Base-by-base conservation (phyloP, 1,284 basidiomycete genomes). In the Austropuccinia psidii region DNA sequence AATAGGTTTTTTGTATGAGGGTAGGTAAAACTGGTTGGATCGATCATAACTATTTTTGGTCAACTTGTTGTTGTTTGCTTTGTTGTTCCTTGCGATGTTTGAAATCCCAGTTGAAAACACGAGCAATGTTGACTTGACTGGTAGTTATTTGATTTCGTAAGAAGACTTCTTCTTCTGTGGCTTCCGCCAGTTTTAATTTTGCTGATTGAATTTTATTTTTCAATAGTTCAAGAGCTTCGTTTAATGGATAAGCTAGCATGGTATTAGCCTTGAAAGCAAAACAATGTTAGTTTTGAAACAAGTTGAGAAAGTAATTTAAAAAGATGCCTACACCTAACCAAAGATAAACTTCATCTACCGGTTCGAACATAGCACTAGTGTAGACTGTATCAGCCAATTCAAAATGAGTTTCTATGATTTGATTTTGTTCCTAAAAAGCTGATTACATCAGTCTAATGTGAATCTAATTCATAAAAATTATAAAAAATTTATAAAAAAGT, bases 121-220 rank as follows among this genome's bases (percentile, higher is more conserved):
- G 85, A 8, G 95, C 95, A 31, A 91, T 95, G 81, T 98, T 98
- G 75, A 98, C 95, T 80, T 98, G 94, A 90, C 97, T 97, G 17
- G 96, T 87, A 4, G 95, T 98, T 66, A 95, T 86, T 81, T 98
- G 95, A 80, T 98, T 95, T 69, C 93, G 85, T 75, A 98, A 82
- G 80, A 93, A 98, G 79, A 93, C 93, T 35, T 97, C 84, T 80
- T 98, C 96, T 79, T 93, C 91, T 65, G 89, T 84, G 0, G 89
- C 88, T 78, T 88, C 87, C 37, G 83, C 79, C 50, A 95, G 83
- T 75, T 84, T 88, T 41, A 83, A 83, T 79, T 91, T 86, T 0
- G 95, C 93, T 0, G 85, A 84, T 0, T 83, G 80, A n/a, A 95
- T 86, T 82, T 98, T 98, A 35, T 86, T 85, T 62, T 84, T 81